Evolutionary conservation across 2,329 filamentous ascomycete genomes (phyloP), one percentile per base, ranked within the genome.

Genomic region (Microsporum canis): DNA sequence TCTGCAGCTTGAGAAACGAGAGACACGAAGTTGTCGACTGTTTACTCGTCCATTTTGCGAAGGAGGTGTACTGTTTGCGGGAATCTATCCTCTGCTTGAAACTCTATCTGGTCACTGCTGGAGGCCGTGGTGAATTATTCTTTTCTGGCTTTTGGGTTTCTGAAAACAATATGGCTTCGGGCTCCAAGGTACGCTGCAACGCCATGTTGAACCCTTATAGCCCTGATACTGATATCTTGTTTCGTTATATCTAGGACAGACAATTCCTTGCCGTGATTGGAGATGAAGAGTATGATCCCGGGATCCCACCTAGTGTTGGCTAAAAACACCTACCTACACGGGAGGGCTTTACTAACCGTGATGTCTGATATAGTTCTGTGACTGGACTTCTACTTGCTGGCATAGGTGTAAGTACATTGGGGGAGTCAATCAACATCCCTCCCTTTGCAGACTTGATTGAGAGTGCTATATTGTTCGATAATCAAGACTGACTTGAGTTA

Each of bases 191-290:
- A 43, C 5, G 7, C 43, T 6, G 29, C 17, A n/a, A 6, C 23
- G 33, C 3, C 7, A 57, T 29, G 3, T 31, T 27, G 29, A n/a
- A 4, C 10, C 5, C 27, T 23, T 14, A 6, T 4, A 14, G 39
- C 33, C 14, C 23, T 1, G 17, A 27, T 41, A 41, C 55, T 57
- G 31, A 57, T 57, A 23, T 8, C 14, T n/a, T 41, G 49, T 53
- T n/a, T 14, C 14, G n/a, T 34, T 14, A 34, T 31, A 29, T 29
- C 5, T 63, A 91, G 78, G 91, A 97, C 77, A 84, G 94, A 70
- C 88, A 99, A 77, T 96, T 99, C 73, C 84, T 99, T 62, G 94
- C 94, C 66, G 92, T 99, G 57, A 99, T 99, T 72, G 94, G 94
- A 59, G 94, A 99, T 75, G 94, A 99, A 84, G 94, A 76, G 75